phyloP scores from a whole-genome alignment of 805 yeast species.

The Cyberlindnera americana region DNA sequence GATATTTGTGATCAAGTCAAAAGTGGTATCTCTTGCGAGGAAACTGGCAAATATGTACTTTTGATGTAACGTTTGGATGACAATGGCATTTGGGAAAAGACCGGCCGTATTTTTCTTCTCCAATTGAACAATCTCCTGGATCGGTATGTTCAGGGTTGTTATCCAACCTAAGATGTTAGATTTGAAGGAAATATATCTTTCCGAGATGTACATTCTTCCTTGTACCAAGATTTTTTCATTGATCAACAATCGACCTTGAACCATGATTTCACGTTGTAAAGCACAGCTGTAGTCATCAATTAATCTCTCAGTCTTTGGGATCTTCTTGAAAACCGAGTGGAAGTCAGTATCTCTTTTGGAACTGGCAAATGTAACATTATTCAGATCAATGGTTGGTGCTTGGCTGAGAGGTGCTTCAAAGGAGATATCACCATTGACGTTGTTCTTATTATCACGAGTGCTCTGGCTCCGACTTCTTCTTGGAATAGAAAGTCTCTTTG shows the following conservation, averaged over 20 bases:
- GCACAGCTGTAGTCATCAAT: conserved; percentile 91
- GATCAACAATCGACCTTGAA: conserved; percentile 84
- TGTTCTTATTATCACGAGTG: conserved; percentile 2
- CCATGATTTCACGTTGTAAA: conserved; percentile 68
- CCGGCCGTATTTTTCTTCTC: conserved; percentile 87
- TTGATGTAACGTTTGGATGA: conserved; percentile 36
- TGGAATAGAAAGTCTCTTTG: background rate
- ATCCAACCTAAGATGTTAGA: conserved; percentile 90
- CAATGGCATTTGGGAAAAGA: conserved; percentile 83
- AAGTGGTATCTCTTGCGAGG: conserved; percentile 62
- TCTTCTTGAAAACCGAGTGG: conserved; percentile 66
- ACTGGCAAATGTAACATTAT: conserved; percentile 40
- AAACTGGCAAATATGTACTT: conserved; percentile 84
- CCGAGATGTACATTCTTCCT: conserved; percentile 81
- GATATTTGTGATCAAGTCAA: conserved; percentile 49
- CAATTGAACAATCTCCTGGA: conserved; percentile 66
- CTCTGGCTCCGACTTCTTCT: conserved; percentile 7
- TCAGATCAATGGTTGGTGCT: conserved; percentile 15
- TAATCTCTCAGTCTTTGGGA: conserved; percentile 65
- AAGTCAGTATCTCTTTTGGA: conserved; percentile 68
- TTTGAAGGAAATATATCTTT: conserved; percentile 75
- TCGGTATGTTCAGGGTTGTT: conserved; percentile 71
- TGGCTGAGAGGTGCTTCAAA: conserved; percentile 6
- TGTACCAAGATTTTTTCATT: conserved; percentile 59
- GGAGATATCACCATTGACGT: conserved; percentile 11